Evolutionary conservation across 2,329 filamentous ascomycete genomes (phyloP), one percentile per base, ranked within the genome.

Genomic region (Chaetothyriales sp.): DNA sequence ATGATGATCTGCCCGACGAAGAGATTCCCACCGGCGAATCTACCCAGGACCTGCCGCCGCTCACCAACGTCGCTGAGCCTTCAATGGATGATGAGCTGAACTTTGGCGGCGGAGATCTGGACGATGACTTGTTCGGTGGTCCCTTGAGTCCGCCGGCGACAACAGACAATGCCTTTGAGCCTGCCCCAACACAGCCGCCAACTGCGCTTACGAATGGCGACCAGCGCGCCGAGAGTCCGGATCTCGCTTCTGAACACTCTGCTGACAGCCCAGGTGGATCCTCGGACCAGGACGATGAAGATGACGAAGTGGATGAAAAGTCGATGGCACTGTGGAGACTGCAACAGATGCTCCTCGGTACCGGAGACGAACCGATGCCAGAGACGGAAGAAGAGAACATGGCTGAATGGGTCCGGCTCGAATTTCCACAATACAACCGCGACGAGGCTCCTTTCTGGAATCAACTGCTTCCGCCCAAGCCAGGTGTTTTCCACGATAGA

Each of bases 1-100:
- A 96, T 64, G 88, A 93, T 63, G 89, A 95, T 56, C 75, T 95
- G 6, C 84, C 87, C 9, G 86, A 92, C 5, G 86, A 92, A 42
- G 72, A 73, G 58, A 68, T 70, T 52, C 52, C 47, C 12, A 56
- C 59, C 8, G 55, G 59, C 28, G 49, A 49, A 10, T 50, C 49
- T 43, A 50, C 22, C 47, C 59, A 42, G 44, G 46, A 18, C 20
- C 52, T 19, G 39, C 52, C 15, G 49, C 51, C 54, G 32, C 22
- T 57, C 28, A 53, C 60, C 46, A n/a, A 55, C 12, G 55, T 70
- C 68, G 4, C 75, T 76, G 60, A 74, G 74, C 63, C 73, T 72
- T 61, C 69, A 81, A 18, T 82, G 73, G 78, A 70, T 66, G 12
- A 79, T 82, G 64, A 81, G 74, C 62, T 65, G 12, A 67, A 65